Evolutionary conservation across 345 rosid species (phyloP).

Genomic region (Brassica incana): DNA sequence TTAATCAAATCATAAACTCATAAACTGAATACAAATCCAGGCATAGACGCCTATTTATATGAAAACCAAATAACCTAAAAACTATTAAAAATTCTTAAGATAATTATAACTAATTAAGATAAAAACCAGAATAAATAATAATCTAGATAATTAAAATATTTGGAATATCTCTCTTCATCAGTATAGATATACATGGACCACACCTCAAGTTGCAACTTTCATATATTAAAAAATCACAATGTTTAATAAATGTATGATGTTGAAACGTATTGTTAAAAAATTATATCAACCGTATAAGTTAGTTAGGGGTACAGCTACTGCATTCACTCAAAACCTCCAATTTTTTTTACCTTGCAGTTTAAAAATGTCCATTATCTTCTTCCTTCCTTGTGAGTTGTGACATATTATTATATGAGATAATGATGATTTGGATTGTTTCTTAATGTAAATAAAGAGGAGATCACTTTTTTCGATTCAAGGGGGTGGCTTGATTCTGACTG

Average conservation of each 20-base stretch:
- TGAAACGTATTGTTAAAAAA: background rate
- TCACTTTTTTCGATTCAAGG: slow-evolving; percentile 72
- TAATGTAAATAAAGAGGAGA: slow-evolving; percentile 64
- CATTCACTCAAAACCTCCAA: slow-evolving; percentile 6
- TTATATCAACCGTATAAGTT: slow-evolving; percentile 18
- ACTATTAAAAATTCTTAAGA: too few relatives aligned
- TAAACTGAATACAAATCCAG: too few relatives aligned
- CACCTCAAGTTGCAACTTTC: slow-evolving; percentile 26
- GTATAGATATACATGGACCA: slow-evolving; percentile 9
- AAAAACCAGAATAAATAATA: too few relatives aligned
- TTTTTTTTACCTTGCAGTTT: background rate
- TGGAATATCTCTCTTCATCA: too few relatives aligned
- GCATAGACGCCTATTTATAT: too few relatives aligned
- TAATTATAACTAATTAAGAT: too few relatives aligned
- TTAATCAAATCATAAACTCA: too few relatives aligned
- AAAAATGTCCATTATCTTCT: background rate
- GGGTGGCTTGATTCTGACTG: slow-evolving; percentile 85
- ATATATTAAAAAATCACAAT: background rate
- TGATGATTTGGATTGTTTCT: slow-evolving; percentile 6
- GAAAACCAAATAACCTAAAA: too few relatives aligned
- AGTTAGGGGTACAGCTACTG: background rate
- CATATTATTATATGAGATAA: background rate
- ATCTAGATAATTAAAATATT: too few relatives aligned
- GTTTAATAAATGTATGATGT: slow-evolving; percentile 8
- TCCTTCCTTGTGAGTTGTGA: background rate